Evolutionary conservation across 208 protist genomes (phyloP), one percentile per base, ranked within the genome.

Genomic region (Balamuthia mandrillaris): DNA sequence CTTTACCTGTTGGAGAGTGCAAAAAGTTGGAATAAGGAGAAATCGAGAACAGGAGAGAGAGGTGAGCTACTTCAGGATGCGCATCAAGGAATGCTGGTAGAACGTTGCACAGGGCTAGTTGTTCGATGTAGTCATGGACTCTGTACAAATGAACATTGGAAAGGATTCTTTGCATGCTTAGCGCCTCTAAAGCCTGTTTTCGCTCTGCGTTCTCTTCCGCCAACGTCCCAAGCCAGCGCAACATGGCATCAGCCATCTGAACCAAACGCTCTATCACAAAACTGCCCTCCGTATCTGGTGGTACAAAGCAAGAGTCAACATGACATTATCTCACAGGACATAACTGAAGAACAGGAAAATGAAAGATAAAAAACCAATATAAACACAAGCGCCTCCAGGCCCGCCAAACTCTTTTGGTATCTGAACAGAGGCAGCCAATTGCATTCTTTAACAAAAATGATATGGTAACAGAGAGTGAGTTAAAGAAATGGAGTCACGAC

Each of bases 231-330:
- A 27, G n/a, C 49, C 49, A n/a, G n/a, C 21, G n/a, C 18, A 56
- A n/a, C 18, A 84, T 52, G 0, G 78, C 70, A 7, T 79, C 41
- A 5, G 88, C 89, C 16, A 93, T 91, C 45, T 92, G 86, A 4
- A 45, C 44, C 5, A 87, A 68, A 3, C 91, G 66, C 35, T 92
- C 89, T 2, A 84, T 58, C 10, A 91, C 79, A 61, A 93, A 93
- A 68, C 88, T 91, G 27, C 91, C 91, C 52, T 93, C 91, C 0
- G 91, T 92, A 39, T 93, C 91, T 89, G 47, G 31, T 24, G 0
- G 49, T 2, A 6, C 2, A 29, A 37, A 14, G 35, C 10, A 14
- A 18, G 27, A 47, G n/a, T 39, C 18, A 16, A 9, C n/a, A 24
- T 41, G 14, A 24, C 6, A 29, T 21, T 9, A 79, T 58, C 1